A percentile compares a stretch with the other conserved stretches of the same genome.
These are phyloP conservation scores for Umbelopsis isabellina DNA, from an alignment of 192 early-diverging fungal genomes.

Conservation along the genomic window DNA sequence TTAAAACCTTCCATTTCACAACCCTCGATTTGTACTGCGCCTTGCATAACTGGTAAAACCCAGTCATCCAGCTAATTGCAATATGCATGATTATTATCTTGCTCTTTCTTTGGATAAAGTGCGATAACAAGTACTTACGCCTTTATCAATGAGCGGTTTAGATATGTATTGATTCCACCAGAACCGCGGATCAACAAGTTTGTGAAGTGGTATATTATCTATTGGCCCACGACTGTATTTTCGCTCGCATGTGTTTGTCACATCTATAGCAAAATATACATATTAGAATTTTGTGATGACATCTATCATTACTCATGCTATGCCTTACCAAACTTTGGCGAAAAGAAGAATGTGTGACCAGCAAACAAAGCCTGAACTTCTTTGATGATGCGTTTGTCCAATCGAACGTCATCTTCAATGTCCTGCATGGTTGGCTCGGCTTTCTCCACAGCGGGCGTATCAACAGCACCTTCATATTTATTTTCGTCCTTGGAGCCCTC, in stretches of 20 bases:
- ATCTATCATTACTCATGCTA: background rate
- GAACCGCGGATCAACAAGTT: slow-evolving; percentile 46
- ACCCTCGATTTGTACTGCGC: slow-evolving; percentile 64
- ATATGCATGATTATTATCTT: background rate
- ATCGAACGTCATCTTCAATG: slow-evolving; percentile 29
- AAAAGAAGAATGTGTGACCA: slow-evolving; percentile 49
- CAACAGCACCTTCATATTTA: background rate
- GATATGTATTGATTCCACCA: slow-evolving; percentile 66
- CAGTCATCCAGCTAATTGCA: slow-evolving; percentile 49
- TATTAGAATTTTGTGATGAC: background rate
- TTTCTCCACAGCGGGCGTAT: background rate
- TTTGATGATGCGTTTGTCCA: slow-evolving; percentile 51
- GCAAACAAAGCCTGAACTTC: slow-evolving; percentile 54
- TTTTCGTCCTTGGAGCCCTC: slow-evolving; percentile 27
- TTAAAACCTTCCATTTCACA: slow-evolving; percentile 62
- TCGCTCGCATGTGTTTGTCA: slow-evolving; percentile 45
- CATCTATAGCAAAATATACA: slow-evolving; percentile 30
- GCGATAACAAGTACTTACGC: slow-evolving; percentile 36
- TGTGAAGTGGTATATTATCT: slow-evolving; percentile 16
- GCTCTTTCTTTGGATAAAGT: background rate
- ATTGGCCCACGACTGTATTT: slow-evolving; percentile 24
- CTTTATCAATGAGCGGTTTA: slow-evolving; percentile 42
- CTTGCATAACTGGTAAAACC: slow-evolving; percentile 69
- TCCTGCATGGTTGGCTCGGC: slow-evolving; percentile 24
- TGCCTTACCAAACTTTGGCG: slow-evolving; percentile 47